A percentile compares a stretch with the other conserved stretches of the same genome.
Conservation (phyloP, 176 grass and related monocot species). For the Hordeum marinum region DNA sequence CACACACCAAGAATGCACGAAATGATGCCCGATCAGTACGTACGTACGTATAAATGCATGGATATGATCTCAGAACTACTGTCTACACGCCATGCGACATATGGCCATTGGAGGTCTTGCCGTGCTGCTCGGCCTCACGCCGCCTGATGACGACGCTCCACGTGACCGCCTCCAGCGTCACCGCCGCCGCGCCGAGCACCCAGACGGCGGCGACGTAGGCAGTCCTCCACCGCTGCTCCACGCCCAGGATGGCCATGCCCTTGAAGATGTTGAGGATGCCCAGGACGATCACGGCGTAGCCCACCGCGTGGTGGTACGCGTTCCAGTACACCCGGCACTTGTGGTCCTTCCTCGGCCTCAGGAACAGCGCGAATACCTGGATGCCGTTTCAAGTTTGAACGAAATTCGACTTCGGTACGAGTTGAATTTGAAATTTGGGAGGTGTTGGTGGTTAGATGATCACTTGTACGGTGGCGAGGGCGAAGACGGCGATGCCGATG, state of each 20-base stretch:
- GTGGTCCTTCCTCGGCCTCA: slow-evolving; percentile 77
- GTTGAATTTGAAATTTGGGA: too few species aligned
- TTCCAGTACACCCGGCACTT: slow-evolving; percentile 72
- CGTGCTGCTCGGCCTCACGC: slow-evolving; percentile 15
- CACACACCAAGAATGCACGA: not conserved
- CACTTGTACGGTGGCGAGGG: slow-evolving; percentile 79
- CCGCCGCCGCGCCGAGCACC: slow-evolving; percentile 40
- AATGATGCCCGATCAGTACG: not conserved
- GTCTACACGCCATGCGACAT: too few species aligned
- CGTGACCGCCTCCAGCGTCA: slow-evolving; percentile 50
- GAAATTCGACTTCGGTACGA: too few species aligned
- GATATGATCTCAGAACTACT: not conserved
- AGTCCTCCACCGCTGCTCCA: slow-evolving; percentile 52
- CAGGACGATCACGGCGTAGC: slow-evolving; percentile 68
- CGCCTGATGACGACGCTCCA: slow-evolving; percentile 52
- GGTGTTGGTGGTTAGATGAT: not conserved
- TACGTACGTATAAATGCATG: not conserved
- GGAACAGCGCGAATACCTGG: slow-evolving; percentile 63
- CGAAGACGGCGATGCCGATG: slow-evolving; percentile 68
- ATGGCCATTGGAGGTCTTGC: slow-evolving; percentile 38
- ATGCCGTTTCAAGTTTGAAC: not conserved
- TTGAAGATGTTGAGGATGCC: slow-evolving; percentile 83
- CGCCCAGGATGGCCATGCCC: slow-evolving; percentile 53
- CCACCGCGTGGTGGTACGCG: slow-evolving; percentile 58
- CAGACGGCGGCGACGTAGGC: slow-evolving; percentile 54